These are phyloP conservation scores for Fermentozyma sake DNA, from an alignment of 1,139 yeast genomes.

Conservation along the genomic window DNA sequence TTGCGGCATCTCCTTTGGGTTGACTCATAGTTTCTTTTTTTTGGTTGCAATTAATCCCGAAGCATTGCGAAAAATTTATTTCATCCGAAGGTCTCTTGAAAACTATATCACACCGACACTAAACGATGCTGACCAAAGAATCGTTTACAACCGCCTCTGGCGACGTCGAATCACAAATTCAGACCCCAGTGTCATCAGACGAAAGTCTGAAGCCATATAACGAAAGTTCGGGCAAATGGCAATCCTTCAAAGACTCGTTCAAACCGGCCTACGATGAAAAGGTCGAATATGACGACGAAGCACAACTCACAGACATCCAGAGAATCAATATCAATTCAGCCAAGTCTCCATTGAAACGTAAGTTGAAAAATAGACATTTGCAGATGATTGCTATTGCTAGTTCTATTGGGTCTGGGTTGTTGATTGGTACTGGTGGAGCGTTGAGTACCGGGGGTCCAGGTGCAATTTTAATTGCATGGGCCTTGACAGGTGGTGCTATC, in stretches of 20 bases:
- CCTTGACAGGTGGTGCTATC: conserved; percentile 25
- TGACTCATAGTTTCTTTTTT: too few relatives aligned
- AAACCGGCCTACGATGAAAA: conserved; percentile 22
- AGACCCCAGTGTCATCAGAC: too few relatives aligned
- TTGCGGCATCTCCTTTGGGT: too few relatives aligned
- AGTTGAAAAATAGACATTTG: conserved; percentile 21
- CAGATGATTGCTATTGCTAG: conserved; percentile 27
- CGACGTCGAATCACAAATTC: too few relatives aligned
- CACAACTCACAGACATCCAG: conserved; percentile 17
- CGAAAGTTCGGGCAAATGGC: conserved; percentile 23
- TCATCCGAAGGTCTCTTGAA: too few relatives aligned
- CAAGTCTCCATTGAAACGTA: conserved; percentile 19
- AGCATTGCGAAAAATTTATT: too few relatives aligned
- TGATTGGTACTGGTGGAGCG: conserved; percentile 23
- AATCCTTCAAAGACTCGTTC: conserved; percentile 36
- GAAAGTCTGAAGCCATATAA: conserved; percentile 1
- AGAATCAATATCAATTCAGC: conserved; percentile 19
- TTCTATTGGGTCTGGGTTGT: conserved; percentile 30
- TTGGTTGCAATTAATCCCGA: too few relatives aligned
- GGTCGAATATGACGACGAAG: conserved; percentile 16
- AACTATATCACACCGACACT: too few relatives aligned
- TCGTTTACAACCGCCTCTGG: too few relatives aligned
- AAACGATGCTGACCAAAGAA: too few relatives aligned
- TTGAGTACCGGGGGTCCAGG: conserved; percentile 53
- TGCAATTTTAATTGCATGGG: conserved; percentile 48